Base-by-base conservation (phyloP, 179 eudicot species). In the Heliamphora pulchella region DNA sequence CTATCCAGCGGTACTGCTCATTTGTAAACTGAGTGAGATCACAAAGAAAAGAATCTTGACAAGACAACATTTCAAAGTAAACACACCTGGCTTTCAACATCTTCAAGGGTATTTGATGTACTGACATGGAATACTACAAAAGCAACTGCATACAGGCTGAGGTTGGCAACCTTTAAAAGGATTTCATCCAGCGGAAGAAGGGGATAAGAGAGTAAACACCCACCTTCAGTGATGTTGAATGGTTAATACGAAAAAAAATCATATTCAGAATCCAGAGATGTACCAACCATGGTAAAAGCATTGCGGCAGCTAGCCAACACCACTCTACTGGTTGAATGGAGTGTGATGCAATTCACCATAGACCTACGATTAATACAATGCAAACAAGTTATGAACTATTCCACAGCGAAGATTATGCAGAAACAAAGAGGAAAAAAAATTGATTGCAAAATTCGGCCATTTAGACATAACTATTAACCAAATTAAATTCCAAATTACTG, bases 341-440 rank as follows among this genome's bases (percentile, higher is more conserved):
- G 88, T 2, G 97, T 93, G 83, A 93, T 93, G 88, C 97, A 93
- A 86, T 93, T 95, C 87, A 95, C 95, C 98, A 95, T 95, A 81
- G 98, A 89, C 98, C 98, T 95, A 85, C 80, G 82, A 74, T 54
- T 20, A 57, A 85, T 41, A 64, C 13, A 71, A 78, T 22, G n/a
- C 58, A 54, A 63, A 74, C 74, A 54, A n/a, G 11, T 7, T 0
- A 50, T 15, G 64, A 55, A 41, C 2, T 55, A 74, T 13, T 74
- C n/a, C 20, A 54, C 5, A 4, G 47, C 13, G 53, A 13, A 58
- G 31, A 75, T 20, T 44, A 67, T 6, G 2, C 17, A 67, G 31
- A 31, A 31, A 31, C 31, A 31, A 31, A 31, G 71, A n/a, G 4
- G 43, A 75, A 4, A 4, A 17, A 75, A 0, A 5, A 55, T 55